Evolutionary conservation across 331 rosid species (phyloP), one percentile per base, ranked within the genome.

Genomic region (Quercus tomentella): DNA sequence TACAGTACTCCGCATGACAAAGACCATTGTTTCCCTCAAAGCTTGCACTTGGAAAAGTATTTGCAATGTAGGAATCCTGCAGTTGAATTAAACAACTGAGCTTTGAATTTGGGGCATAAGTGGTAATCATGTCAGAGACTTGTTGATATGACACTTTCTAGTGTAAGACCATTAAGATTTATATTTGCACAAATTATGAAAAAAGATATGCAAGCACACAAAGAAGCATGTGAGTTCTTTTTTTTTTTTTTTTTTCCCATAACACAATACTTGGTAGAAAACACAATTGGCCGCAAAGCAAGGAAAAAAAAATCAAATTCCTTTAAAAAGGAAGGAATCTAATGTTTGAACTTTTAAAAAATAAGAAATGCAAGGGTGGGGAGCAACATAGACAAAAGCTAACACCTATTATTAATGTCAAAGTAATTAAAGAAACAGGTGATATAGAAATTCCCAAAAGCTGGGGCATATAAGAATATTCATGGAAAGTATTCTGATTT

Each of bases 41-140:
- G 31, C 31, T 28, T 28, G 31, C 31, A 28, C 31, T 28, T 28
- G 4, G 31, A 28, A 28, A 28, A 28, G 93, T 87, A 57, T 83
- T 92, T 68, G 81, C 86, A 75, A 95, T 95, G 84, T 93, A 95
- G 66, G 86, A 83, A 75, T 87, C 94, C 97, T 95, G 89, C 78
- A 84, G 18, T 82, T 57, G 80, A 30, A 76, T 20, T 25, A 28
- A 74, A 77, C 61, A 35, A 9, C 7, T 23, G 14, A 51, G 10
- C 49, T 35, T 65, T 31, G 18, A 41, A 11, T 15, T 6, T 9
- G 5, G 22, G 28, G 28, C 21, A 71, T 31, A 37, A 63, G 41
- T 15, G 37, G 2, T 63, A 18, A 22, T 35, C 21, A 12, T 63
- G 37, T 28, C 33, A 60, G 20, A 25, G 33, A 60, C 1, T 43